phyloP scores from a whole-genome alignment of 768 basidiomycete species.

The Tricholoma flavovirens region DNA sequence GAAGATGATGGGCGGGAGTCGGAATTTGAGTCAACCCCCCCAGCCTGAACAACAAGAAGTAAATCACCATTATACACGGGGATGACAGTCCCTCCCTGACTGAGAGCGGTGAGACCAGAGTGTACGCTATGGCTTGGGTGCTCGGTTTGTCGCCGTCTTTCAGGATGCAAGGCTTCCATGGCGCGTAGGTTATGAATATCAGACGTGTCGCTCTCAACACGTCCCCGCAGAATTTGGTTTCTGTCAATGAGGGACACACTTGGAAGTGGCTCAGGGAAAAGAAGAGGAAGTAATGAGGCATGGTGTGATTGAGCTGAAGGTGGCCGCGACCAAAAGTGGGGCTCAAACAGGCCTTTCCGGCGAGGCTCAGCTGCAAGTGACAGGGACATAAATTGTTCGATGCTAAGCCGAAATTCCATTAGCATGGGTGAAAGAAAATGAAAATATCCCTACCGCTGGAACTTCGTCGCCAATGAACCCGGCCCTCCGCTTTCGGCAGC shows the following conservation, averaged over 20 bases:
- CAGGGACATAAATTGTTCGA: slow-evolving; percentile 75
- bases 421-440: slow-evolving; percentile 2
- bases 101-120: slow-evolving; percentile 33
- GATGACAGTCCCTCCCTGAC: slow-evolving; percentile 62
- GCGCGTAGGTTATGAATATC: slow-evolving; percentile 56
- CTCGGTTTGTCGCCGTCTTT: slow-evolving; percentile 26
- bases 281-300: slow-evolving; percentile 54
- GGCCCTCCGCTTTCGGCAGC: slow-evolving; percentile 34
- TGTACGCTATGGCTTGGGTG: slow-evolving; percentile 25
- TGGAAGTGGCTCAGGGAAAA: slow-evolving; percentile 74
- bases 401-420: slow-evolving; percentile 28
- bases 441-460: slow-evolving; percentile 47
- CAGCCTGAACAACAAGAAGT: slow-evolving; percentile 59
- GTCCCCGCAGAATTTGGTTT: slow-evolving; percentile 54
- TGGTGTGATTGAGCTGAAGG: slow-evolving; percentile 30
- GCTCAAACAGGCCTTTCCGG: slow-evolving; percentile 69
- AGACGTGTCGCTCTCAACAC: slow-evolving; percentile 62
- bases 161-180: slow-evolving; percentile 40
- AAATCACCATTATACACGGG: slow-evolving; percentile 73
- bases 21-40: slow-evolving; percentile 37
- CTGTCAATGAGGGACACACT: slow-evolving; percentile 65
- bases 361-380: slow-evolving; percentile 73
- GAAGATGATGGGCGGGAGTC: slow-evolving; percentile 56
- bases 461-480: slow-evolving; percentile 46
- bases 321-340: slow-evolving; percentile 63